Percentiles rank a stretch among this genome's conserved stretches.
These are phyloP conservation scores for Toxicodendron radicans DNA, from an alignment of 345 rosid genomes.

Conservation along the genomic window DNA sequence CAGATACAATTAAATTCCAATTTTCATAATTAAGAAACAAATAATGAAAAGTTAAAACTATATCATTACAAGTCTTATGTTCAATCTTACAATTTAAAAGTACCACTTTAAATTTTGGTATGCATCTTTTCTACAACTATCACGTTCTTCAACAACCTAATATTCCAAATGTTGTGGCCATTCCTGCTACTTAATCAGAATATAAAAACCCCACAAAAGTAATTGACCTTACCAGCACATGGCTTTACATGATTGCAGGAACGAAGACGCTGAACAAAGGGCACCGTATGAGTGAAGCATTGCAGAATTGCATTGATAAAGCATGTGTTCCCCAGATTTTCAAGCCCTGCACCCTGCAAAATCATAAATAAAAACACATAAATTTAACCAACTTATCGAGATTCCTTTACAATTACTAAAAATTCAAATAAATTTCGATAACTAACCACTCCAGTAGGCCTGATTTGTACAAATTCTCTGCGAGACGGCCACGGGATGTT, in stretches of 20 bases:
- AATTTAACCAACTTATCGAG: not conserved
- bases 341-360: constrained; percentile 82
- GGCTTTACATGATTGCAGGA: constrained; percentile 37
- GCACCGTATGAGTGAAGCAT: constrained; percentile 87
- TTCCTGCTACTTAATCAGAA: too few species aligned
- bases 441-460: constrained; percentile 24
- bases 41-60: not conserved
- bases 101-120: too few species aligned
- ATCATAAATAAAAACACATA: not conserved
- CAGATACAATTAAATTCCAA: constrained; percentile 15
- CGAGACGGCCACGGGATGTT: not conserved
- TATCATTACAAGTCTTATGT: too few species aligned
- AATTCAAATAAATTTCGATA: not conserved
- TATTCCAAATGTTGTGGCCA: too few species aligned
- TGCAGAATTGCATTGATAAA: constrained; percentile 83
- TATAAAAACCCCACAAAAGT: not conserved
- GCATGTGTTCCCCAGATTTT: constrained; percentile 81
- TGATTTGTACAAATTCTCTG: not conserved
- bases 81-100: too few species aligned
- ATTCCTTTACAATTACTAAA: not conserved
- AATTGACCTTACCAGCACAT: constrained; percentile 42
- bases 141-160: too few species aligned
- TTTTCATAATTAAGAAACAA: not conserved
- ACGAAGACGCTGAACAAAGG: constrained; percentile 55
- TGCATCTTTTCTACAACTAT: too few species aligned